Base-by-base conservation (phyloP, 305 asterid genomes). In the Andrographis paniculata region DNA sequence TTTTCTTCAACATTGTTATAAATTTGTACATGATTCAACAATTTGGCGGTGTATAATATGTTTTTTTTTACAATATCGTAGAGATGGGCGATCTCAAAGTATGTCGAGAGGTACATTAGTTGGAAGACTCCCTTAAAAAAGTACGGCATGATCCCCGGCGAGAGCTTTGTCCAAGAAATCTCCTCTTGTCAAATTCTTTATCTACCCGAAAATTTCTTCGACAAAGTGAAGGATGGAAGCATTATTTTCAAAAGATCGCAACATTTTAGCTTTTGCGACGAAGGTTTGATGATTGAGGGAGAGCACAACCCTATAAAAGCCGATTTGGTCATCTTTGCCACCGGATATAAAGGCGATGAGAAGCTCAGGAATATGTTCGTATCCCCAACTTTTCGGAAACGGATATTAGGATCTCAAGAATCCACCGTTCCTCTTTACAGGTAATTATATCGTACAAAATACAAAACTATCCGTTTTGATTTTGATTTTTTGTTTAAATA, bases 291-390 rank as follows among this genome's bases (percentile, higher is more conserved):
- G 42, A 39, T 75, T 50, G 78, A 72, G 42, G 83, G 59, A 38
- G 71, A 76, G 49, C 11, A 52, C 13, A 38, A 52, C 9, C 72
- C 76, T 1, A 0, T 71, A 6, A 57, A 75, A 45, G 73, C 69
- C 3, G 88, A 80, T 53, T 5, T 84, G 1, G 82, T 80, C 20
- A 72, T 84, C 9, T 58, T 73, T 11, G 86, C 89, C 15, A 84
- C 93, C 2, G 93, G 93, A 38, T 80, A 71, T 44, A 76, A 52
- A 64, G 93, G 95, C 15, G 73, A 71, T 20, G 64, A 75, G 60
- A 84, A 84, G 75, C 82, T 84, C 30, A 71, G 57, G 56, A 64
- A 72, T 18, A 76, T 78, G 2, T 80, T 84, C 37, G 58, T 75
- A 9, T 61, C 65, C 43, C 65, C 76, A 11, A 46, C 59, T 0